phyloP scores from a whole-genome alignment of 306 rosid genomes.

The Medicago ruthenica region DNA sequence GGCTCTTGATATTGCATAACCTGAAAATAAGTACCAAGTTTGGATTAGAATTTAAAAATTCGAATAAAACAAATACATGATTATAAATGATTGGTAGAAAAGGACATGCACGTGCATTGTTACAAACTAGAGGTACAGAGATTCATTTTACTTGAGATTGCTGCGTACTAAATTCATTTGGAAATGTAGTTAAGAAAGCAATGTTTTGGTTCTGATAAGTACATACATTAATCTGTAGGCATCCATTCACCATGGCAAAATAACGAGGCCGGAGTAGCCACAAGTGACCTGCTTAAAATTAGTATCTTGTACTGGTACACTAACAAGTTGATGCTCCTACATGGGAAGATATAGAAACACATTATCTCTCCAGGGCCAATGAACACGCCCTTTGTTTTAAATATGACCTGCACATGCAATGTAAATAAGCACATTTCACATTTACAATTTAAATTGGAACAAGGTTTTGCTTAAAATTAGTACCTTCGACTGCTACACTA shows the following conservation, averaged over 20 bases:
- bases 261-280: too few species aligned
- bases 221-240: slow-evolving; percentile 14
- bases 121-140: neutral
- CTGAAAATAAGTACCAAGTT: slow-evolving; percentile 49
- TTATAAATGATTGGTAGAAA: neutral
- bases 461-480: neutral
- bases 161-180: slow-evolving; percentile 11
- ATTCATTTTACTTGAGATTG: slow-evolving; percentile 6
- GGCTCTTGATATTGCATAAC: slow-evolving; percentile 23
- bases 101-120: neutral
- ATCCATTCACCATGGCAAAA: too few species aligned
- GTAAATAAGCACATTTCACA: slow-evolving; percentile 16
- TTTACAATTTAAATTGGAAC: slow-evolving; percentile 11
- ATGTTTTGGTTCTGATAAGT: slow-evolving; percentile 24
- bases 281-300: neutral
- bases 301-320: slow-evolving; percentile 10
- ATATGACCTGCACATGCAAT: slow-evolving; percentile 33
- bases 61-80: slow-evolving; percentile 13
- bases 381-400: slow-evolving; percentile 13
- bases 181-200: slow-evolving; percentile 15
- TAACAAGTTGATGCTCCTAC: slow-evolving; percentile 25
- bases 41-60: slow-evolving; percentile 25
- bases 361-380: slow-evolving; percentile 4
- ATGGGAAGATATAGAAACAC: slow-evolving; percentile 32
- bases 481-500: slow-evolving; percentile 16